Percentiles rank a stretch among this genome's conserved stretches.
phyloP scores from a whole-genome alignment of 2,329 filamentous ascomycete genomes.

The Boeremia exigua region DNA sequence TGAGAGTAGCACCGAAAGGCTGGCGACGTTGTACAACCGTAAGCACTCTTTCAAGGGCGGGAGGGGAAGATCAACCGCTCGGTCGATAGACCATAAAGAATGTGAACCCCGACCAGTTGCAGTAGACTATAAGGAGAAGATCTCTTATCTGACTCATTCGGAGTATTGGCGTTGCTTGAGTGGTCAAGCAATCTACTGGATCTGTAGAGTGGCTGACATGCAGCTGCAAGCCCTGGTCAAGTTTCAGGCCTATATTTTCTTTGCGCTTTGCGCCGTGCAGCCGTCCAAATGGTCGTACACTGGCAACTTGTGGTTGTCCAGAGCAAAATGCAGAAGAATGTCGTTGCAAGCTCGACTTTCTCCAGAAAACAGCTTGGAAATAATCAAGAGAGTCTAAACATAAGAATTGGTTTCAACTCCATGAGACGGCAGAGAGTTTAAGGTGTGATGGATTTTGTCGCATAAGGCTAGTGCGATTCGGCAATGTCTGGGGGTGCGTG shows the following conservation, averaged over 20 bases:
- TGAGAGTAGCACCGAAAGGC: constrained; percentile 13
- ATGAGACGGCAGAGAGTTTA: too few species aligned
- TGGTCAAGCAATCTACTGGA: constrained; percentile 25
- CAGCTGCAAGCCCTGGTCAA: constrained; percentile 16
- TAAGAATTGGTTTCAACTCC: too few species aligned
- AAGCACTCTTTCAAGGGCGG: constrained; percentile 19
- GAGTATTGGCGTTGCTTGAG: constrained; percentile 23
- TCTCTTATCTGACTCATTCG: constrained; percentile 11
- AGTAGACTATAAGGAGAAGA: constrained; percentile 2
- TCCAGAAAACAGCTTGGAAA: too few species aligned
- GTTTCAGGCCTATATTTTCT: constrained; percentile 1
- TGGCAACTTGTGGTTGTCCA: not conserved
- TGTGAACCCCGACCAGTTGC: constrained; percentile 11
- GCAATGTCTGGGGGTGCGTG: not conserved
- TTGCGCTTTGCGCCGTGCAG: not conserved
- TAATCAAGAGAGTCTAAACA: too few species aligned
- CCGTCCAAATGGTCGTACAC: not conserved
- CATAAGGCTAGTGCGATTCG: not conserved
- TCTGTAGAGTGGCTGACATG: constrained; percentile 27
- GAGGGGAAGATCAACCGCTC: constrained; percentile 2
- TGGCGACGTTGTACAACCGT: constrained; percentile 20
- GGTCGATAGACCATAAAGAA: constrained; percentile 8
- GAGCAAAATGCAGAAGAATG: not conserved
- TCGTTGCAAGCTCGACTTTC: too few species aligned
- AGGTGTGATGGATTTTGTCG: not conserved